phyloP scores from a whole-genome alignment of 1,139 yeast genomes.

The Geotrichum macrosporum region DNA sequence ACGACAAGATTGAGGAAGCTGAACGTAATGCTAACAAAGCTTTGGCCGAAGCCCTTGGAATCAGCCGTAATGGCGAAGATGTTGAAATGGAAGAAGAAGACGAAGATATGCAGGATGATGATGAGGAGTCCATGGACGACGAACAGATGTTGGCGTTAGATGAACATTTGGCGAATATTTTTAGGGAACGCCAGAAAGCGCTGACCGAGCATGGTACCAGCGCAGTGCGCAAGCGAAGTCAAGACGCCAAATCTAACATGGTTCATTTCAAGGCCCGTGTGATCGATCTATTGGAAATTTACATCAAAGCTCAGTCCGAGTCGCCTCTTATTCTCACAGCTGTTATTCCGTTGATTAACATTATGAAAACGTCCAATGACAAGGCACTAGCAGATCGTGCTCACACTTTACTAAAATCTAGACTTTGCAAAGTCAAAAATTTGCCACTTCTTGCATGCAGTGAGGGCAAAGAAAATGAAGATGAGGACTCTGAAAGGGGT shows the following conservation, averaged over 20 bases:
- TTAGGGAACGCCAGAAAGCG: slow-evolving; percentile 53
- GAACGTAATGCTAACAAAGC: slow-evolving; percentile 67
- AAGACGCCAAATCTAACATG: slow-evolving; percentile 68
- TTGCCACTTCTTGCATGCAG: slow-evolving; percentile 23
- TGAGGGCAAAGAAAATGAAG: slow-evolving; percentile 31
- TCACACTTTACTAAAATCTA: slow-evolving; percentile 61
- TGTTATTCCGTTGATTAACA: slow-evolving; percentile 55
- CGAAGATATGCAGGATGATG: slow-evolving; percentile 48
- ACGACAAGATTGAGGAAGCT: slow-evolving; percentile 19
- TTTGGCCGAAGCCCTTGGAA: slow-evolving; percentile 72
- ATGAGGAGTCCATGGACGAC: slow-evolving; percentile 87
- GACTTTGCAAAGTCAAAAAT: slow-evolving; percentile 52
- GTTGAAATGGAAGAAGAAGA: slow-evolving; percentile 27
- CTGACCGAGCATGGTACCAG: slow-evolving; percentile 27
- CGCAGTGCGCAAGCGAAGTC: slow-evolving; percentile 39
- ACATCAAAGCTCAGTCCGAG: slow-evolving; percentile 46
- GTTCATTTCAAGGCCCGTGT: slow-evolving; percentile 73
- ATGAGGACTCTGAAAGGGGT: slow-evolving; percentile 6
- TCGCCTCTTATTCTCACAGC: slow-evolving; percentile 44
- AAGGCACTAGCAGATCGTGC: slow-evolving; percentile 68
- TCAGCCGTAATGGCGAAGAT: slow-evolving; percentile 31
- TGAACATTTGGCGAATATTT: slow-evolving; percentile 74
- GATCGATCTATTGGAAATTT: slow-evolving; percentile 68
- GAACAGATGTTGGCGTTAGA: slow-evolving; percentile 97
- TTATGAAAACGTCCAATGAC: slow-evolving; percentile 66